Percentiles rank a stretch among this genome's conserved stretches.
These are phyloP conservation scores for Nepenthes alata DNA, from an alignment of 179 eudicot genomes.

Conservation along the genomic window DNA sequence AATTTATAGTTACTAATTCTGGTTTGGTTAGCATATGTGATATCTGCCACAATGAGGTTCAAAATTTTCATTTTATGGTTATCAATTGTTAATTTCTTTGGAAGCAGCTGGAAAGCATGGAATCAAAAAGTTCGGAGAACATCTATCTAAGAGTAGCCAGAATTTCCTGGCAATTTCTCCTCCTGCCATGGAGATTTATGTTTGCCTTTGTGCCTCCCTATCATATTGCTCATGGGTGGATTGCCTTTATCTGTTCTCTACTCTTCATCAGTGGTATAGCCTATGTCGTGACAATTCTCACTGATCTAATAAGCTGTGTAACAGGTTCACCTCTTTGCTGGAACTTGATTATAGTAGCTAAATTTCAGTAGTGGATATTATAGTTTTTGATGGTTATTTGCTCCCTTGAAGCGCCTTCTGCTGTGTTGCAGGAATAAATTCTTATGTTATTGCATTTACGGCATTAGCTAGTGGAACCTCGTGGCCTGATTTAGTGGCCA, in stretches of 20 bases:
- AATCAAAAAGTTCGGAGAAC: slow-evolving; percentile 27
- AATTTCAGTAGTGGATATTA: neutral
- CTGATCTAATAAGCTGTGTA: slow-evolving; percentile 77
- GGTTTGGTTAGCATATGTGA: neutral
- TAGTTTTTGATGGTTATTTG: neutral
- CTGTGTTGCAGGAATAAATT: slow-evolving; percentile 48
- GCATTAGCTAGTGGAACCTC: slow-evolving; percentile 84
- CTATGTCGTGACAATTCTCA: slow-evolving; percentile 58
- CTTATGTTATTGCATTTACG: slow-evolving; percentile 80
- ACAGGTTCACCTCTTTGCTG: slow-evolving; percentile 41
- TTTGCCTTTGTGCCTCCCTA: slow-evolving; percentile 82
- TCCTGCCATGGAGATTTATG: slow-evolving; percentile 62
- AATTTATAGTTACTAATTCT: too few relatives aligned
- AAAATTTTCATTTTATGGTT: neutral
- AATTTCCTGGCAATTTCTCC: slow-evolving; percentile 43
- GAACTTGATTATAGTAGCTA: neutral
- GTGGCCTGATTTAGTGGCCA: slow-evolving; percentile 93
- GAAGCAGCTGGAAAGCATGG: slow-evolving; percentile 40
- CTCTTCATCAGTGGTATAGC: slow-evolving; percentile 73
- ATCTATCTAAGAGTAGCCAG: slow-evolving; percentile 19
- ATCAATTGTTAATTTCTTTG: slow-evolving; percentile 11
- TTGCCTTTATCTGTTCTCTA: slow-evolving; percentile 71
- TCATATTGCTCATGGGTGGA: slow-evolving; percentile 83
- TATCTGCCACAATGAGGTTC: neutral
- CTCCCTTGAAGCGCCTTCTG: too few relatives aligned